Base-by-base conservation (phyloP, 108 stramenopile genomes). In the Cylindrotheca closterium region DNA sequence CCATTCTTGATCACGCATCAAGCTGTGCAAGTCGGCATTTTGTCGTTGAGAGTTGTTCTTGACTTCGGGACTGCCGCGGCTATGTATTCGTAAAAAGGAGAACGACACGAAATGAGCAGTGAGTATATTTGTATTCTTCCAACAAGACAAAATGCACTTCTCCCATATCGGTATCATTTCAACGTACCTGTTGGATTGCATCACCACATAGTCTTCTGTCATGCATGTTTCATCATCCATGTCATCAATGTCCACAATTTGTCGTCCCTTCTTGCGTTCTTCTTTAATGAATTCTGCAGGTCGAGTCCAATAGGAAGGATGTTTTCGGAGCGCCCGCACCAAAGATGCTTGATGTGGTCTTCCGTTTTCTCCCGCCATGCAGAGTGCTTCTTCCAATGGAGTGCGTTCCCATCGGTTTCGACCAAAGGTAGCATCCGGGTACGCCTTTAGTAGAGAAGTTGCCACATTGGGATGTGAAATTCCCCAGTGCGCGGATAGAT, bases 341-440 rank as follows among this genome's bases (percentile, higher is more conserved):
- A 94, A 54, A 10, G 81, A 73, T 49, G 86, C 75, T 67, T 94
- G 93, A 65, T 94, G 89, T 18, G 82, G 82, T 51, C 93, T 34
- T 34, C 93, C 93, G 73, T 94, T 94, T 68, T 94, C 93, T 22
- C 93, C 89, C 4, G 90, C 93, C 90, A 91, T 89, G 28, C 82
- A 83, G 30, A 94, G 65, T 5, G 93, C 93, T 72, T 94, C 93
- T 71, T 94, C 93, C 28, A 91, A 69, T 0, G 93, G 93, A 2
- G 90, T 88, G 25, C 93, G 78, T 34, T 91, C 93, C 89, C 89
- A 94, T 51, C 88, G 73, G 63, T 94, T 94, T 17, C 90, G 72
- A 31, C 93, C 93, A 48, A 91, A 81, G 3, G 86, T 89, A 7
- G 89, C 87, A 75, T 94, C 89, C 2, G 93, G 93, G 73, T 94